These are phyloP conservation scores for Phytophthora hybrid DNA, from an alignment of 352 stramenopile genomes.

Conservation along the genomic window DNA sequence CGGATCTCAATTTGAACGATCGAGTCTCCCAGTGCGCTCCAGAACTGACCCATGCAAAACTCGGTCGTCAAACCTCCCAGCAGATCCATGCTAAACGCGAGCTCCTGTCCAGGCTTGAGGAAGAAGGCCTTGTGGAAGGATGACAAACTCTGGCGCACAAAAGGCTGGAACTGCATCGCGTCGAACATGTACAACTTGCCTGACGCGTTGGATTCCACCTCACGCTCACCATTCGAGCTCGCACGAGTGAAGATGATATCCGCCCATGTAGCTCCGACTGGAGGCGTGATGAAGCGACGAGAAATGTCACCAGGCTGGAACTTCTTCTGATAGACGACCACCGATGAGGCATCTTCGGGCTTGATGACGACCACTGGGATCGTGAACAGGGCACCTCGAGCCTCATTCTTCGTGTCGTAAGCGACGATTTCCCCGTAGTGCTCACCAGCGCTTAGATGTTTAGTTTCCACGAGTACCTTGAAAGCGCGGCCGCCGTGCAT, in stretches of 20 bases:
- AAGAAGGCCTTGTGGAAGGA: slow-evolving; percentile 77
- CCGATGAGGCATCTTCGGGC: slow-evolving; percentile 58
- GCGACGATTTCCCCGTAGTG: slow-evolving; percentile 90
- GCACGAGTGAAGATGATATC: slow-evolving; percentile 83
- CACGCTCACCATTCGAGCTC: slow-evolving; percentile 40
- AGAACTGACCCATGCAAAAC: slow-evolving; percentile 92
- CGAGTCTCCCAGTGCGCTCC: slow-evolving; percentile 87
- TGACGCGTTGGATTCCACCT: slow-evolving; percentile 71
- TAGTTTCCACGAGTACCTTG: slow-evolving; percentile 92
- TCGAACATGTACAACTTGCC: slow-evolving; percentile 90
- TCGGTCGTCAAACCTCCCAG: slow-evolving; percentile 86
- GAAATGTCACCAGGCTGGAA: slow-evolving; percentile 75
- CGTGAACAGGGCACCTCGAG: slow-evolving; percentile 83
- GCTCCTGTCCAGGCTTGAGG: slow-evolving; percentile 70
- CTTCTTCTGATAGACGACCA: slow-evolving; percentile 54
- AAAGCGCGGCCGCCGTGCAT: slow-evolving; percentile 90
- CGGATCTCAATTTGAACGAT: slow-evolving; percentile 82
- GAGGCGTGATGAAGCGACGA: slow-evolving; percentile 86
- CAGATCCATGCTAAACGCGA: slow-evolving; percentile 79
- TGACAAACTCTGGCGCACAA: slow-evolving; percentile 81
- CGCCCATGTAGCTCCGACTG: slow-evolving; percentile 83
- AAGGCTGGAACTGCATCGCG: slow-evolving; percentile 90
- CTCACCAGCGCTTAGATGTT: slow-evolving; percentile 76
- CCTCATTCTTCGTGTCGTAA: slow-evolving; percentile 73
- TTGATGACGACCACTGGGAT: slow-evolving; percentile 94